Base-by-base conservation (phyloP, 1,284 basidiomycete species). In the Meira miltonrushii region DNA sequence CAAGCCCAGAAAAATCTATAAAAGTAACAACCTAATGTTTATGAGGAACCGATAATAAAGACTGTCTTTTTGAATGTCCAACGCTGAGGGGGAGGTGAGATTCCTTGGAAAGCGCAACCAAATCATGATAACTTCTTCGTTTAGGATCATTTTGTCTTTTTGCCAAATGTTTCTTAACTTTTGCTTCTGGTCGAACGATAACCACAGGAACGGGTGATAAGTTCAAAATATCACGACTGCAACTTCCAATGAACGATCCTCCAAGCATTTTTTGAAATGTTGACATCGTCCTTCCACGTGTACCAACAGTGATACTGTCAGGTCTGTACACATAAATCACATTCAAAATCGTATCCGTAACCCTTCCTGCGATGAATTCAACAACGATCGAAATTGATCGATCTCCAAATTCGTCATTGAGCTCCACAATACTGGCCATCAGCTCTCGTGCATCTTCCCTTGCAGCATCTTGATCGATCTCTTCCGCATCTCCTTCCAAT, bases 251-350 rank as follows among this genome's bases (percentile, higher is more conserved):
- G 43, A 65, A 67, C 43, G 69, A 64, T 39, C 74, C 65, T 5
- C 73, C 73, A 5, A 78, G 63, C 67, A 78, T 71, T 58, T 77
- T 78, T 40, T 77, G 71, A 17, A 78, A 60, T 25, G 72, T 67
- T 53, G 67, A 72, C 17, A 68, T 67, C 28, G 69, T 69, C 54
- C 71, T 76, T 21, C 92, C 93, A 39, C 89, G 84, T 12, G 91
- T 94, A 12, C 94, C 94, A 23, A 97, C 92, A 15, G 96, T 87
- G 56, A 97, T 83, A 1, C 89, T 91, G 79, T 98, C 93, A 1
- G 94, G 94, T 47, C 92, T 86, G 75, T 98, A 97, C 40, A 97
- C 85, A 1, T 92, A 89, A 64, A 97, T 94, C 67, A 98, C 62
- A 41, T 70, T 65, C 23, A 80, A 67, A 41, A 97, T 87, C 9